Evolutionary conservation across 441 rosid genomes (phyloP).

Genomic region (Arabidopsis lyrata): DNA sequence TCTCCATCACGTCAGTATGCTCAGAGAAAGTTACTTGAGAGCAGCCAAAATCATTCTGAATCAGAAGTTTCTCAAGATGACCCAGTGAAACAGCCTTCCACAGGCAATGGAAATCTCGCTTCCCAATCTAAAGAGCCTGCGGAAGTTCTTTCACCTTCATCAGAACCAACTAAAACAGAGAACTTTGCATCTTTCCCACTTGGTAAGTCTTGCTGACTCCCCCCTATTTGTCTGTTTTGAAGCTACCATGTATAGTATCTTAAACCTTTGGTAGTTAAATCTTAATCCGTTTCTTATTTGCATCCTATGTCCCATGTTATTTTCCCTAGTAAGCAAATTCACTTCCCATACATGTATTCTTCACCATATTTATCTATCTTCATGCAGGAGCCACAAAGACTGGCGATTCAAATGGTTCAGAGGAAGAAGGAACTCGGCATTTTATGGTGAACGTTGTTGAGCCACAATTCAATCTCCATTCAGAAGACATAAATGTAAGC

Average conservation of each 20-base stretch:
- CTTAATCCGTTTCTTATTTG: not conserved
- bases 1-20: constrained; percentile 95
- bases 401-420: constrained; percentile 61
- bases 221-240: not conserved
- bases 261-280: not conserved
- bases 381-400: constrained; percentile 53
- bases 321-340: not conserved
- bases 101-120: constrained; percentile 48
- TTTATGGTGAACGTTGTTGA: constrained; percentile 97
- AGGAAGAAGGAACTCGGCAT: constrained; percentile 87
- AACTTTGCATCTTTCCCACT: constrained; percentile 58
- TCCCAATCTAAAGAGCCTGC: constrained; percentile 57
- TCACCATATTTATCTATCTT: constrained; percentile 32
- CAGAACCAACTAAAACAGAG: constrained; percentile 55
- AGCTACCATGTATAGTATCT: not conserved
- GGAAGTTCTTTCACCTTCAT: constrained; percentile 55
- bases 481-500: constrained; percentile 98
- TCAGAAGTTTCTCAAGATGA: constrained; percentile 51
- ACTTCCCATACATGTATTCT: not conserved
- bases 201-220: constrained; percentile 57
- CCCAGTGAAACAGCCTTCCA: constrained; percentile 10
- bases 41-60: constrained; percentile 59
- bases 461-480: constrained; percentile 99
- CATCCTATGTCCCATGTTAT: constrained; percentile 4
- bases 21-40: constrained; percentile 84